Evolutionary conservation across 1,284 basidiomycete genomes (phyloP), one percentile per base, ranked within the genome.

Genomic region (Boletus calvinii): DNA sequence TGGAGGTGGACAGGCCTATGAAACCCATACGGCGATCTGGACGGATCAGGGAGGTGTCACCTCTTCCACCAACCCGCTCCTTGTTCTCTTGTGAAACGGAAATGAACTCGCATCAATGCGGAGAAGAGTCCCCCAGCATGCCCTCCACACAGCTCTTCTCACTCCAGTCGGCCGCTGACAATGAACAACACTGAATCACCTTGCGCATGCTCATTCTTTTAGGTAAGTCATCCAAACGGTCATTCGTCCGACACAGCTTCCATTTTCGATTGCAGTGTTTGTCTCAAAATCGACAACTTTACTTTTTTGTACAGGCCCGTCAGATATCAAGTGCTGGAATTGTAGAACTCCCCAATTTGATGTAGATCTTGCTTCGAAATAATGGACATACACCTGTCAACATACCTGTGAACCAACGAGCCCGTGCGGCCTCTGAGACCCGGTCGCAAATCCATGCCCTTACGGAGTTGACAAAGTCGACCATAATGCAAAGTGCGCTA

Each of bases 1-100:
- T 69, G 66, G 50, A 46, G 15, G 56, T 71, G 52, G 66, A 68
- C 57, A 70, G 66, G 22, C 68, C 67, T 49, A 64, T 70, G 65
- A 71, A 69, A 68, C 68, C 66, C 57, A 59, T 68, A 46, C 66
- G 69, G 62, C 59, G 65, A 60, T 67, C 68, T 59, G 49, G 56
- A 53, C 66, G 61, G 63, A 67, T 58, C 60, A 58, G 66, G 60
- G 59, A 58, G 45, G 26, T 61, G 55, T 58, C 67, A 55, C 32
- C 63, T 61, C 57, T 55, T 62, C 46, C 59, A 59, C 61, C 50
- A 50, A 42, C 45, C 51, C 57, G 47, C 50, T 64, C 60, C 59
- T 57, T 58, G 57, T 62, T 53, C 58, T 55, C 55, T 55, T 57
- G 53, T 52, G 56, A 58, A 55, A 60, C 69, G 69, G 68, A 71